phyloP scores from a whole-genome alignment of 2,329 filamentous ascomycete genomes.

The Xylaria sp. region DNA sequence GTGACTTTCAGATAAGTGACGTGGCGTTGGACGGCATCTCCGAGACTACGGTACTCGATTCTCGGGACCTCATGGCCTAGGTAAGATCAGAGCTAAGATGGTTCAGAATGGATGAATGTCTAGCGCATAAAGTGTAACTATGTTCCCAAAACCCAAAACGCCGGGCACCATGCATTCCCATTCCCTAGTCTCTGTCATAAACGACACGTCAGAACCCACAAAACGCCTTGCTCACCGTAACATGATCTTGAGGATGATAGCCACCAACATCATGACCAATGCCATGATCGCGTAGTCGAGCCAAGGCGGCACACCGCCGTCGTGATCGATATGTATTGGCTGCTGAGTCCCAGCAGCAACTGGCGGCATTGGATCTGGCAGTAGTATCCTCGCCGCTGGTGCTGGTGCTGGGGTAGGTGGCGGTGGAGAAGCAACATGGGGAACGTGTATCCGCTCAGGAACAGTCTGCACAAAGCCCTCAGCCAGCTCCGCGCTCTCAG shows the following conservation, averaged over 20 bases:
- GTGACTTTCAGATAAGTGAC: too few relatives aligned
- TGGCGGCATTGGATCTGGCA: conserved; percentile 44
- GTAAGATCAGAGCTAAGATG: background rate
- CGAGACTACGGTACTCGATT: background rate
- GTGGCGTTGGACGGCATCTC: too few relatives aligned
- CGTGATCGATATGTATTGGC: conserved; percentile 45
- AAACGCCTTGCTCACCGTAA: conserved; percentile 43
- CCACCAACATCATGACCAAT: conserved; percentile 74
- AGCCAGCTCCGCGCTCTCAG: conserved; percentile 62
- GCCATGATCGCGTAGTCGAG: conserved; percentile 84
- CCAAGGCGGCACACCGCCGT: conserved; percentile 74
- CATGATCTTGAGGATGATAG: conserved; percentile 73
- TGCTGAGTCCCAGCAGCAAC: conserved; percentile 42
- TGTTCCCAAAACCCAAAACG: conserved; percentile 17
- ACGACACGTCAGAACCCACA: conserved; percentile 4
- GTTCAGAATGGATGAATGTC: background rate
- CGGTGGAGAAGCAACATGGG: conserved; percentile 37
- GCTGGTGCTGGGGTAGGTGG: conserved; percentile 46
- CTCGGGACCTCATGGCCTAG: background rate
- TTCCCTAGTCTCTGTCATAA: conserved; percentile 7
- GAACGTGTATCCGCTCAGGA: conserved; percentile 43
- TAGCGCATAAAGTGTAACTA: conserved; percentile 6
- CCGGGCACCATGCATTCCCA: conserved; percentile 28
- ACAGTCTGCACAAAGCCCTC: conserved; percentile 69
- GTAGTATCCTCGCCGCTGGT: conserved; percentile 47